Percentiles rank a stretch among this genome's conserved stretches.
phyloP scores from a whole-genome alignment of 345 rosid species.

The Lagerstroemia speciosa region DNA sequence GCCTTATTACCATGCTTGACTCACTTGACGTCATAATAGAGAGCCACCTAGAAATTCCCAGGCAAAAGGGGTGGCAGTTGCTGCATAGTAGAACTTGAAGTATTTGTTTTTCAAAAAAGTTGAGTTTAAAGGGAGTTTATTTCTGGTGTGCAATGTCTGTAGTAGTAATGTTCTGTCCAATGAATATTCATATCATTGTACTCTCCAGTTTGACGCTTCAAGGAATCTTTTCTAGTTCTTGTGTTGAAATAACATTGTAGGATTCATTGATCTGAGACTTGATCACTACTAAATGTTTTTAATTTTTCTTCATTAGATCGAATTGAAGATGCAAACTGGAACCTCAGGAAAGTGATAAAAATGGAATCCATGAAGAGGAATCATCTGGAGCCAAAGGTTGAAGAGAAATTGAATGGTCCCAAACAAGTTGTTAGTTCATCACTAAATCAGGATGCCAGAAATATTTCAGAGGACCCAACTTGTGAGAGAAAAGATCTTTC shows the following conservation, averaged over 20 bases:
- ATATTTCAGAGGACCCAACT: conserved; percentile 9
- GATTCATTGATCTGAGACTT: background rate
- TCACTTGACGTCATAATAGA: background rate
- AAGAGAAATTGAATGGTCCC: conserved; percentile 18
- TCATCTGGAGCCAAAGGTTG: conserved; percentile 13
- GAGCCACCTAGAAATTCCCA: background rate
- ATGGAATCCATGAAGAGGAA: conserved; percentile 22
- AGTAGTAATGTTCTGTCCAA: background rate
- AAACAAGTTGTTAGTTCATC: conserved; percentile 14
- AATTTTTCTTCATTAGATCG: conserved; percentile 34
- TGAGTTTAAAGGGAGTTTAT: background rate
- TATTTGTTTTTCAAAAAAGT: background rate
- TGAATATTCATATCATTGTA: background rate
- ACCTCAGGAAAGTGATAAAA: conserved; percentile 48
- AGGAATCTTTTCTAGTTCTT: background rate
- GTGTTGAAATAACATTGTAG: background rate
- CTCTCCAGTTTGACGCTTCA: background rate
- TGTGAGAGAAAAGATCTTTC: conserved; percentile 32
- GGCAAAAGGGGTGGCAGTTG: background rate
- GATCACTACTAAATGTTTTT: background rate
- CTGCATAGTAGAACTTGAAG: background rate
- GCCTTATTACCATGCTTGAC: background rate
- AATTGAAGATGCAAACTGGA: conserved; percentile 70
- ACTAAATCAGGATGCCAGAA: conserved; percentile 19
- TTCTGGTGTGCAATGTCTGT: background rate